Percentiles rank a stretch among this genome's conserved stretches.
These are phyloP conservation scores for Penicillium egyptiacum DNA, from an alignment of 495 filamentous ascomycete genomes.

Conservation along the genomic window DNA sequence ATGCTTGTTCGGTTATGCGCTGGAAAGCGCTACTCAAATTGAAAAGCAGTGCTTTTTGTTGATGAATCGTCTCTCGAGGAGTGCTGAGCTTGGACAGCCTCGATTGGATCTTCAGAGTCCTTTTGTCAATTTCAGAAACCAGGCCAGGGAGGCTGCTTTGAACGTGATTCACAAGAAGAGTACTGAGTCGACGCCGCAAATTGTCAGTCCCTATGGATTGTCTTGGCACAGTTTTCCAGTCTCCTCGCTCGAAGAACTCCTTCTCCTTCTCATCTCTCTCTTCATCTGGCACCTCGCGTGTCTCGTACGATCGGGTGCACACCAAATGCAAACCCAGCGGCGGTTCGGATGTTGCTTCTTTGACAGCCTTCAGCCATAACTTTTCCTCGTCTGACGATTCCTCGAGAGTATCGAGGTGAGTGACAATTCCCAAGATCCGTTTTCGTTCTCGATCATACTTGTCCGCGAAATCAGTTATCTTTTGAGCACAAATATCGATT, in stretches of 20 bases:
- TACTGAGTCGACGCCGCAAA: not conserved
- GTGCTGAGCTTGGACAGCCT: not conserved
- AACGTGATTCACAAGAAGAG: not conserved
- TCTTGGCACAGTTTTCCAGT: not conserved
- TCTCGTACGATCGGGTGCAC: not conserved
- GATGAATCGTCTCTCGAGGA: not conserved
- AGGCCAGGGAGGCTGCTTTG: not conserved
- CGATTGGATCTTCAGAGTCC: not conserved
- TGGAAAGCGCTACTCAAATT: not conserved
- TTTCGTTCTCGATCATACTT: slow-evolving; percentile 21
- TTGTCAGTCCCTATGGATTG: no score
- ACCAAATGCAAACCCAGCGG: not conserved
- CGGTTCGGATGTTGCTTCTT: not conserved
- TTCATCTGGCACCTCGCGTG: no score
- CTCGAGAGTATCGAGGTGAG: slow-evolving; percentile 43
- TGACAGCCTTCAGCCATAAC: not conserved
- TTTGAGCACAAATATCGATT: not conserved
- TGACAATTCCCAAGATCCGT: slow-evolving; percentile 53
- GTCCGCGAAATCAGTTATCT: slow-evolving; percentile 18
- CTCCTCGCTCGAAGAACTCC: not conserved
- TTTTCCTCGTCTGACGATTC: not conserved
- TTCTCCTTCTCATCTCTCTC: not conserved
- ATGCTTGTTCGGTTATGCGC: not conserved
- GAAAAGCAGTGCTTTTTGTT: not conserved
- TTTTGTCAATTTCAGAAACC: not conserved